These are phyloP conservation scores for Hypoxylon sp. DNA, from an alignment of 2,329 filamentous ascomycete species.

Conservation along the genomic window DNA sequence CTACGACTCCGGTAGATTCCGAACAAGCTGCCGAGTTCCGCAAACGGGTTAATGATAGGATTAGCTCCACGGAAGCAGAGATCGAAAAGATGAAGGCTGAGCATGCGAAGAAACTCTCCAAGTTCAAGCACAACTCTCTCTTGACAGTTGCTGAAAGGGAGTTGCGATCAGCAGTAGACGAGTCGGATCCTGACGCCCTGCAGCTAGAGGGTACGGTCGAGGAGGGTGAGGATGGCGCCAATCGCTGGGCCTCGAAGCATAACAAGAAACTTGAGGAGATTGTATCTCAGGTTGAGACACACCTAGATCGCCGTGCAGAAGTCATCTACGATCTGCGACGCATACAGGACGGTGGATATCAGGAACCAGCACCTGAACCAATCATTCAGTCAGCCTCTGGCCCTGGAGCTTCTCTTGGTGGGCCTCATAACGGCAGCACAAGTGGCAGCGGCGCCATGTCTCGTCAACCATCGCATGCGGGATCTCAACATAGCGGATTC, in stretches of 20 bases:
- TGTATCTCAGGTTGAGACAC: slow-evolving; percentile 75
- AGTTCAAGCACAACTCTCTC: slow-evolving; percentile 74
- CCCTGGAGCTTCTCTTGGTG: slow-evolving; percentile 26
- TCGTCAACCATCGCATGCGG: slow-evolving; percentile 63
- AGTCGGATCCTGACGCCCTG: slow-evolving; percentile 68
- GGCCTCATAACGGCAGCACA: slow-evolving; percentile 32
- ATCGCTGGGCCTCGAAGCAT: slow-evolving; percentile 51
- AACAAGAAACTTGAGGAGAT: slow-evolving; percentile 74
- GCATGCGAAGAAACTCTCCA: slow-evolving; percentile 78
- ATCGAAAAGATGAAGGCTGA: slow-evolving; percentile 84
- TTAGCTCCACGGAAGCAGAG: slow-evolving; percentile 78
- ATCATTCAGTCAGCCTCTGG: slow-evolving; percentile 40
- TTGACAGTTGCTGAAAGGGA: slow-evolving; percentile 80
- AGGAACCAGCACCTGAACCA: slow-evolving; percentile 65
- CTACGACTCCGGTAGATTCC: slow-evolving; percentile 72
- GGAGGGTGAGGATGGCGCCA: slow-evolving; percentile 58
- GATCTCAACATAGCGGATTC: slow-evolving; percentile 64
- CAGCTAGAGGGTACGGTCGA: slow-evolving; percentile 67
- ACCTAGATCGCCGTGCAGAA: slow-evolving; percentile 72
- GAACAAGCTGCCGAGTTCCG: slow-evolving; percentile 87
- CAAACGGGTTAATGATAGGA: slow-evolving; percentile 75
- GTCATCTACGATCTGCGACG: slow-evolving; percentile 72
- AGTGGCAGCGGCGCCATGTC: slow-evolving; percentile 52
- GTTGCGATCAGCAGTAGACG: slow-evolving; percentile 71
- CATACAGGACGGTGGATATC: slow-evolving; percentile 79